phyloP scores from a whole-genome alignment of 169 alveolate genomes.

The Plasmodium chabaudi region DNA sequence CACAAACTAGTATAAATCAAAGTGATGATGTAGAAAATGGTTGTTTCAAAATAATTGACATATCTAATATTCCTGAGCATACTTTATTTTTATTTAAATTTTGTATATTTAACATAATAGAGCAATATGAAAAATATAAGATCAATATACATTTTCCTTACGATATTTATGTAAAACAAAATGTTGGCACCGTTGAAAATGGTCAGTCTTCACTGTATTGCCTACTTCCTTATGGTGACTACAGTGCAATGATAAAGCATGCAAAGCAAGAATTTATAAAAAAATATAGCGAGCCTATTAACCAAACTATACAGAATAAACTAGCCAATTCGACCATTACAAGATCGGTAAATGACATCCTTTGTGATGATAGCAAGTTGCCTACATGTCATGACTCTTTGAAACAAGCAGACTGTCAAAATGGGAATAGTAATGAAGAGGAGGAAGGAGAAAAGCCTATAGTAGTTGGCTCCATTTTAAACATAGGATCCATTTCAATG shows the following conservation, averaged over 20 bases:
- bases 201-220: constrained; percentile 5
- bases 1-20: too few relatives aligned
- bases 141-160: constrained; percentile 28
- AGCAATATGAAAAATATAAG: constrained; percentile 9
- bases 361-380: too few relatives aligned
- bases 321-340: too few relatives aligned
- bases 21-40: too few relatives aligned
- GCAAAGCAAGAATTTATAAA: constrained; percentile 22
- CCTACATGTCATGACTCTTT: too few relatives aligned
- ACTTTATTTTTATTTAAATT: constrained; percentile 19
- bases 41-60: too few relatives aligned
- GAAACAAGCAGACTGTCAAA: too few relatives aligned
- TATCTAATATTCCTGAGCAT: neutral
- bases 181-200: neutral
- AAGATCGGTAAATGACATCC: too few relatives aligned
- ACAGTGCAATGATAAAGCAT: constrained; percentile 4
- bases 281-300: neutral
- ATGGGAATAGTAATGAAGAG: too few relatives aligned
- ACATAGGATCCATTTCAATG: constrained; percentile 27
- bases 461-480: neutral
- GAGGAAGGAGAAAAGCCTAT: too few relatives aligned
- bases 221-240: constrained; percentile 24
- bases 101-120: constrained; percentile 22
- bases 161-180: constrained; percentile 10
- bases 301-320: too few relatives aligned